Percentiles rank a stretch among this genome's conserved stretches.
These are phyloP conservation scores for Pleurotus pulmonarius DNA, from an alignment of 768 basidiomycete genomes.

Conservation along the genomic window DNA sequence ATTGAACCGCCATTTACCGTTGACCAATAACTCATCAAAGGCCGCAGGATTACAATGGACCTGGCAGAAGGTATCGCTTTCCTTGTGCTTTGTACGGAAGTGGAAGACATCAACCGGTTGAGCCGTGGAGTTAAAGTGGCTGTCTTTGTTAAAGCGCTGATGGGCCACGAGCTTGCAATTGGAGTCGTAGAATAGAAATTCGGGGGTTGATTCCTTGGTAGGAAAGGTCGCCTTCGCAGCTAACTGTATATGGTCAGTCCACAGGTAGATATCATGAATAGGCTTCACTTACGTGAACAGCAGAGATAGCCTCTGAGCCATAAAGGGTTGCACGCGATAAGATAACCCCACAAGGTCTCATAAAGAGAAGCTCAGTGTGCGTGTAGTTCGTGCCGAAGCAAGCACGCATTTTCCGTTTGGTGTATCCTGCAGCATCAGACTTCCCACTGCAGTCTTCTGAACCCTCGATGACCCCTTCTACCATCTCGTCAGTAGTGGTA, in stretches of 20 bases:
- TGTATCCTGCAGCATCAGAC: too few species aligned
- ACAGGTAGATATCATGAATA: too few species aligned
- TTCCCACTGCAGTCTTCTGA: not conserved
- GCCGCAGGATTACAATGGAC: conserved; percentile 14
- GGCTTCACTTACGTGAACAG: conserved; percentile 6
- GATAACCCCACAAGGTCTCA: conserved; percentile 21
- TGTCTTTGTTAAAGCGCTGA: too few species aligned
- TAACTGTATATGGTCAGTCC: too few species aligned
- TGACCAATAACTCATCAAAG: not conserved
- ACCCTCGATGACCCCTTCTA: too few species aligned
- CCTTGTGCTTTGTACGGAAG: conserved; percentile 15
- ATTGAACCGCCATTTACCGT: conserved; percentile 7
- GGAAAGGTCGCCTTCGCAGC: conserved; percentile 9
- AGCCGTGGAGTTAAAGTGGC: too few species aligned
- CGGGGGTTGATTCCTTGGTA: conserved; percentile 12
- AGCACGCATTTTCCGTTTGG: too few species aligned
- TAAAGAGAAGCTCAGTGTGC: conserved; percentile 20
- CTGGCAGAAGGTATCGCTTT: conserved; percentile 12
- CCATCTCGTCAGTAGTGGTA: too few species aligned
- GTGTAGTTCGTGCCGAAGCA: conserved; percentile 6
- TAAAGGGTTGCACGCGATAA: conserved; percentile 15
- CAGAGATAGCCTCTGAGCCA: conserved; percentile 14
- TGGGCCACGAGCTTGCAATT: conserved; percentile 18
- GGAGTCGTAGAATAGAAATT: conserved; percentile 21
- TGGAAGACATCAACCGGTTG: conserved; percentile 15